Evolutionary conservation across 106 monocot species (phyloP), one percentile per base, ranked within the genome.

Genomic region (Phalaenopsis equestris): DNA sequence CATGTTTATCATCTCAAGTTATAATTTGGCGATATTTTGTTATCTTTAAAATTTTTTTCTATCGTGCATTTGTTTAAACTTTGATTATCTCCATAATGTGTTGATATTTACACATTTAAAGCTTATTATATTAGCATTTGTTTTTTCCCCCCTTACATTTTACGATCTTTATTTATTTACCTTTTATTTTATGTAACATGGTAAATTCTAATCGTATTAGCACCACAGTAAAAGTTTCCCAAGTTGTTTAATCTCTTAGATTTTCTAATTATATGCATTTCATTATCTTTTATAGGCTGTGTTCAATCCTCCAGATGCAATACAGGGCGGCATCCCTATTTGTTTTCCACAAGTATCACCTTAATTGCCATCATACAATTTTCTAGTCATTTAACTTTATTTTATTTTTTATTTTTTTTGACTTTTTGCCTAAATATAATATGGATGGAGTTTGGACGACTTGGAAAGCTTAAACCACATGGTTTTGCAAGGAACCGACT

Each of bases 271-370:
- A 10, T 61, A 61, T 6, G 21, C 61, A 61, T 61, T 61, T 61
- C 61, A 61, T 61, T 61, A 15, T 58, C 12, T 47, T 78, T 89
- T 57, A 3, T 55, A 94, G 94, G 88, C 94, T 84, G 42, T 55
- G 79, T 90, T 89, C 78, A 91, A 88, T 76, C 88, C 86, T 49
- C 87, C 89, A 81, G 91, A 90, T 82, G 81, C 88, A 10, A 90
- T 91, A 61, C 89, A 88, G 58, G 94, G 94, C 6, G 94, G 94
- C 57, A 91, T 94, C 43, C 87, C 89, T 57, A 89, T 91, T 67
- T 94, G 94, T 77, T 94, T 91, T 79, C 89, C 91, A 72, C 89
- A 91, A 81, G 94, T 91, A 90, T 73, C 21, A 61, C 61, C 6
- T 61, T n/a, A 61, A 61, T n/a, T 61, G 21, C 61, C 1, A 23